Conservation (phyloP, 2,329 filamentous ascomycete genomes). For the Botryotinia globosa region DNA sequence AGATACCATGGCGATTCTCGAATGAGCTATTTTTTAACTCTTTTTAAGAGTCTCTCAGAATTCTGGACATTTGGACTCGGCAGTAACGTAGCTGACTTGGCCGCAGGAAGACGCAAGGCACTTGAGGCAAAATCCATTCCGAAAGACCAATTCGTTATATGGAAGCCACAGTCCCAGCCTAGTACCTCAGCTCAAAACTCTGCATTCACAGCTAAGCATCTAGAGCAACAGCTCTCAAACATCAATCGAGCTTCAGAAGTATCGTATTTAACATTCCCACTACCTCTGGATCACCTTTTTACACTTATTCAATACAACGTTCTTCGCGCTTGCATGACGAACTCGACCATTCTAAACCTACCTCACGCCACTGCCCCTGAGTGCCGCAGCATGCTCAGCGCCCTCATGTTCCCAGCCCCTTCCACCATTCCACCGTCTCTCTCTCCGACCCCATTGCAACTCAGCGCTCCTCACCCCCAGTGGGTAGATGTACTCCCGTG, state of each 20-base stretch:
- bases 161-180: background rate
- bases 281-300: background rate
- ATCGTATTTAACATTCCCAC: background rate
- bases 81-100: background rate
- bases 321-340: slow-evolving; percentile 41
- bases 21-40: no score
- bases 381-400: slow-evolving; percentile 39
- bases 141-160: background rate
- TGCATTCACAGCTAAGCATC: no score
- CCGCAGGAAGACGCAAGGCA: background rate
- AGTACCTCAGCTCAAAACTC: background rate
- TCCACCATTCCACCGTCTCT: slow-evolving; percentile 40
- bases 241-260: background rate
- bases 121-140: background rate
- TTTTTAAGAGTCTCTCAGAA: background rate
- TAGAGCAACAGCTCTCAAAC: background rate
- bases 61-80: background rate
- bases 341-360: slow-evolving; percentile 40
- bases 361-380: slow-evolving; percentile 33
- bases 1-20: background rate
- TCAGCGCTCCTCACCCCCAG: slow-evolving; percentile 40
- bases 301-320: slow-evolving; percentile 37
- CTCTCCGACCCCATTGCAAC: slow-evolving; percentile 42
- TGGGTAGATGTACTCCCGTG: slow-evolving; percentile 46
- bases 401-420: slow-evolving; percentile 37